Evolutionary conservation across 2,329 filamentous ascomycete species (phyloP).

Genomic region (Gremmenia infestans): DNA sequence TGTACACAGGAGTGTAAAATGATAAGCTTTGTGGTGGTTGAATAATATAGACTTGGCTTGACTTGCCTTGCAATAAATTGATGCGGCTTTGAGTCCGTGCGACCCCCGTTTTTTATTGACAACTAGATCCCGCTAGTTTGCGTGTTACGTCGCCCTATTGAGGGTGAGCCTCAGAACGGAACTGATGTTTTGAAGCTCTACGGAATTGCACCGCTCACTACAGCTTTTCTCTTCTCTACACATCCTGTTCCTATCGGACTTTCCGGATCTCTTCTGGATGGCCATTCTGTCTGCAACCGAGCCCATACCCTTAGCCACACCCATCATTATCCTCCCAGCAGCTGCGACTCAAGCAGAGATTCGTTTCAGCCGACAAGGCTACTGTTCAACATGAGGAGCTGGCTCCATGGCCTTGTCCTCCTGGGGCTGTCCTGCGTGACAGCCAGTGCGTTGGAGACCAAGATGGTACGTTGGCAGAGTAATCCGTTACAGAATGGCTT

Average conservation of each 20-base stretch:
- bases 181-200: neutral
- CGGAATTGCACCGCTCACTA: neutral
- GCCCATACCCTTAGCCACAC: neutral
- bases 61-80: neutral
- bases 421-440: conserved; percentile 52
- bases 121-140: conserved; percentile 12
- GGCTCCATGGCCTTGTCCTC: conserved; percentile 44
- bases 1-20: neutral
- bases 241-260: conserved; percentile 1
- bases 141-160: conserved; percentile 19
- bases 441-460: conserved; percentile 52
- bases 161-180: neutral
- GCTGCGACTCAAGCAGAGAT: neutral
- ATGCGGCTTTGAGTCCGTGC: conserved; percentile 10
- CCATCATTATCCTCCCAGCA: neutral
- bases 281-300: conserved; percentile 10
- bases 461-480: conserved; percentile 42
- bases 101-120: neutral
- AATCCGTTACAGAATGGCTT: neutral
- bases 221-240: neutral
- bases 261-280: conserved; percentile 13
- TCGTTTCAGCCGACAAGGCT: conserved; percentile 22
- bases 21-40: neutral
- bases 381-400: conserved; percentile 47
- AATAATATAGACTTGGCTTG: neutral